Evolutionary conservation across 2,329 filamentous ascomycete species (phyloP), one percentile per base, ranked within the genome.

Genomic region (Aureobasidium lini): DNA sequence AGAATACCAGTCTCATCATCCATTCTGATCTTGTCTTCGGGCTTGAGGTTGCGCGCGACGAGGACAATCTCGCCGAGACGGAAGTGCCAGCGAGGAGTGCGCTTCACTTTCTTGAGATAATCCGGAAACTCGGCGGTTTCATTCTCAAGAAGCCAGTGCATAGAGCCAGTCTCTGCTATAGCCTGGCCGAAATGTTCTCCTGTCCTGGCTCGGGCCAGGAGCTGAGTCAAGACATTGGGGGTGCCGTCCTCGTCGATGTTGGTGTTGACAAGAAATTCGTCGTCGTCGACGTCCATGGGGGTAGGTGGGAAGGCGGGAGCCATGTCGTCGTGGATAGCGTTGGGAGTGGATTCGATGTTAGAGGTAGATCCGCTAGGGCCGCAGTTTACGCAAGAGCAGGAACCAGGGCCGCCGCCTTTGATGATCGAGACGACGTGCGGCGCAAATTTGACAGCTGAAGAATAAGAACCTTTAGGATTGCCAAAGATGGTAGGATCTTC

Each of bases 51-150:
- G 10, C 77, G 70, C 1, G 75, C 68, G 46, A 81, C 84, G 0
- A 86, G 71, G 0, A 85, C 81, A 3, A 84, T 67, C 61, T 86
- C 83, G 1, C 82, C 83, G 0, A 72, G 64, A 2, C 83, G 76
- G 2, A 83, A 82, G 1, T 80, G 64, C 66, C 79, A 85, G 2
- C 77, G 73, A 2, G 78, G 74, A 46, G 79, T 74, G 8, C 76
- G 63, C 4, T 69, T 68, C 15, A 79, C 66, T 8, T 73, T 73
- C 5, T 72, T 68, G 0, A 84, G 68, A 16, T 76, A 66, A 29
- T 16, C 10, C 10, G 48, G 48, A 4, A 52, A 32, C 2, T 16
- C 13, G 2, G 71, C 65, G 0, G 71, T 67, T 0, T 84, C 69
- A 5, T 70, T 66, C 44, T 82, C 79, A 0, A 78, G 75, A 39